phyloP scores from a whole-genome alignment of 73 alveolate species.

The Paramecium octaurelia region DNA sequence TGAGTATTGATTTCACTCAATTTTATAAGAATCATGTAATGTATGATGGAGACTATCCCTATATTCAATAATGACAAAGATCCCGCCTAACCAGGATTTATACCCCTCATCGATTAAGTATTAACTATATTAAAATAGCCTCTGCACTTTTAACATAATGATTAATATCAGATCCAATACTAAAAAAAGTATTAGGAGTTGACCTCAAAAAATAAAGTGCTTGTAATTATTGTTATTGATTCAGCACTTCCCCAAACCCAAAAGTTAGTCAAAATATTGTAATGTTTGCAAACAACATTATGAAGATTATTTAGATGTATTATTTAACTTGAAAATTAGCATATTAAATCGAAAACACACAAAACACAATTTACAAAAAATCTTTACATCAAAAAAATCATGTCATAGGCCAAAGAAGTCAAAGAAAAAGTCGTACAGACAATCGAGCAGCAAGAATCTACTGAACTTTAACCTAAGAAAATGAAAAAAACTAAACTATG shows the following conservation, averaged over 20 bases:
- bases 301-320: constrained; percentile 3
- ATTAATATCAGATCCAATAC: not conserved
- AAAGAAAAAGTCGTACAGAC: not conserved
- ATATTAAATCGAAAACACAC: not conserved
- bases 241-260: not conserved
- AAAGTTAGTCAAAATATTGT: not conserved
- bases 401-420: not conserved
- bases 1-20: not conserved
- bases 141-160: not conserved
- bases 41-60: constrained; percentile 7
- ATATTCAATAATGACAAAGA: not conserved
- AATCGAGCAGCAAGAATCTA: not conserved
- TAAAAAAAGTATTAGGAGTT: not conserved
- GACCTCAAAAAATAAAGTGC: not conserved
- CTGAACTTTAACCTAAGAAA: not conserved
- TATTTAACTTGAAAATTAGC: not conserved
- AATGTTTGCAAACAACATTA: constrained; percentile 4
- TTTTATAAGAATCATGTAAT: not conserved
- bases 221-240: not conserved
- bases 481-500: not conserved
- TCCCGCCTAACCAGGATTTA: constrained; percentile 12
- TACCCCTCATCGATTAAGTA: not conserved
- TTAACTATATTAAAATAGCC: not conserved
- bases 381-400: not conserved
- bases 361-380: not conserved